Percentiles rank a stretch among this genome's conserved stretches.
Conservation (phyloP, 805 yeast genomes). For the Lipomyces yamadae region DNA sequence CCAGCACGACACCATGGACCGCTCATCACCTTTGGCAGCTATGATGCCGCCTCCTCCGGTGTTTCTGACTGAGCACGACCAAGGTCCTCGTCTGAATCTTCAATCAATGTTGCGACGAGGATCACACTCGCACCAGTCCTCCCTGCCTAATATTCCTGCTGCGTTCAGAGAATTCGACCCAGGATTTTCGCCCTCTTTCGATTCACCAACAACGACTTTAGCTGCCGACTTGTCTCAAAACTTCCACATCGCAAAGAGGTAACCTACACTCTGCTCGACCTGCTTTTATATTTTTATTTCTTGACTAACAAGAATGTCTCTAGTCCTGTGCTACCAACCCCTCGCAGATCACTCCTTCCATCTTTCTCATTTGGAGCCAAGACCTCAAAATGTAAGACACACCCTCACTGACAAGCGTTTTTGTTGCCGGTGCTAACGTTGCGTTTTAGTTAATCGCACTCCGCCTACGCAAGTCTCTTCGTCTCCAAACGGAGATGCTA, state of each 20-base stretch:
- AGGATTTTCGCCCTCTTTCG: slow-evolving; percentile 19
- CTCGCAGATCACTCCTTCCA: slow-evolving; percentile 44
- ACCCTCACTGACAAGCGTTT: background rate
- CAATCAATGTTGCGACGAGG: slow-evolving; percentile 11
- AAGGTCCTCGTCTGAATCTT: slow-evolving; percentile 2
- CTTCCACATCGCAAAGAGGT: slow-evolving; percentile 45
- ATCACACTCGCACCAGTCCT: slow-evolving; percentile 26
- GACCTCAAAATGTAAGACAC: slow-evolving; percentile 15
- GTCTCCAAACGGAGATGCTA: slow-evolving; percentile 27
- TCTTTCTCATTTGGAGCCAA: slow-evolving; percentile 37
- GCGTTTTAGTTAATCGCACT: slow-evolving; percentile 19
- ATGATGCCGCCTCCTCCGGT: slow-evolving; percentile 33
- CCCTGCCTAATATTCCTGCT: slow-evolving; percentile 25
- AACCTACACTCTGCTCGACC: background rate
- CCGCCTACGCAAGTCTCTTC: slow-evolving; percentile 28
- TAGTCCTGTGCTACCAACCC: slow-evolving; percentile 45
- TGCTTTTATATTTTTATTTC: background rate
- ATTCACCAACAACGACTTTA: slow-evolving; percentile 43
- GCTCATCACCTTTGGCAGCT: slow-evolving; percentile 37
- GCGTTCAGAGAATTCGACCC: background rate
- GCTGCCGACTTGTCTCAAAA: slow-evolving; percentile 48
- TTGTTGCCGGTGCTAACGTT: background rate
- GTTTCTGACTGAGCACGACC: slow-evolving; percentile 13
- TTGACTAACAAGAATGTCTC: background rate
- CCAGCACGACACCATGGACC: slow-evolving; percentile 24